A percentile compares a stretch with the other conserved stretches of the same genome.
Conservation (phyloP, 768 basidiomycete species). For the Pisolithus tinctorius region DNA sequence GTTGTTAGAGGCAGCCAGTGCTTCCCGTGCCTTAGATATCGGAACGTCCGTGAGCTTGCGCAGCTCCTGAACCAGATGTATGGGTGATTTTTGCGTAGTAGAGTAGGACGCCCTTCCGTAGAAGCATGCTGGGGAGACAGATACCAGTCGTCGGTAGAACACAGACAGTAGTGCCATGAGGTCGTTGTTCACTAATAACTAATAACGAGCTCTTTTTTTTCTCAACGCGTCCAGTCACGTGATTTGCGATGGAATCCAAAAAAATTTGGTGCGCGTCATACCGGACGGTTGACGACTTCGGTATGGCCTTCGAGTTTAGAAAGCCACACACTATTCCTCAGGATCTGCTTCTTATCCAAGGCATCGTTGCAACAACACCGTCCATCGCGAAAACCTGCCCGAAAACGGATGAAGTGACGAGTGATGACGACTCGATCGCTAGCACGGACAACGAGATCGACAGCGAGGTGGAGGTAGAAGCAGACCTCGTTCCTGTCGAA, state of each 20-base stretch:
- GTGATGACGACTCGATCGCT: conserved; percentile 39
- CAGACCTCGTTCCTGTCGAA: conserved; percentile 43
- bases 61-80: conserved; percentile 80
- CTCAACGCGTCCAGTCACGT: conserved; percentile 13
- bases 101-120: conserved; percentile 37
- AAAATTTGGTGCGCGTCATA: not conserved
- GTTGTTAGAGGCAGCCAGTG: conserved; percentile 68
- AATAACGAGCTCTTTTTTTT: not conserved
- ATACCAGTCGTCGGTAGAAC: conserved; percentile 2
- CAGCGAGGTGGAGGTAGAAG: conserved; percentile 72
- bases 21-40: conserved; percentile 83
- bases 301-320: conserved; percentile 41
- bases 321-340: conserved; percentile 59
- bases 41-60: conserved; percentile 78
- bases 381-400: not conserved
- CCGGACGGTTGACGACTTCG: not conserved
- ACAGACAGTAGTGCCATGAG: conserved; percentile 12
- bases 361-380: conserved; percentile 42
- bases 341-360: conserved; percentile 69
- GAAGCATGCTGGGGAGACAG: not conserved
- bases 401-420: conserved; percentile 14
- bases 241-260: conserved; percentile 6
- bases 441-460: conserved; percentile 48
- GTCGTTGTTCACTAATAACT: not conserved
- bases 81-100: conserved; percentile 49